Conservation (phyloP, 2,329 filamentous ascomycete genomes). For the Fusarium tanahbumbuense region DNA sequence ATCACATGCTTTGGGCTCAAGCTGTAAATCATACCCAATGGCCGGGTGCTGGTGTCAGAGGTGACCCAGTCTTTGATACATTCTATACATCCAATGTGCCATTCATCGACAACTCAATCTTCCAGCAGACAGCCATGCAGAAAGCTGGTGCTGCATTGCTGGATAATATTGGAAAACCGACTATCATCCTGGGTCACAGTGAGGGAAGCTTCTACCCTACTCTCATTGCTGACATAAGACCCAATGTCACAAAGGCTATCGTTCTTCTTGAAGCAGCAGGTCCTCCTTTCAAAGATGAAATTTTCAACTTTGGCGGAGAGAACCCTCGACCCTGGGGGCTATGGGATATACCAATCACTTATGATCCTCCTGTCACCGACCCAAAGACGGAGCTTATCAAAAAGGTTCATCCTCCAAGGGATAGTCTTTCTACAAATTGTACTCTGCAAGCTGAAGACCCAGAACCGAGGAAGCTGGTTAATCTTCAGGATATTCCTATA, state of each 20-base stretch:
- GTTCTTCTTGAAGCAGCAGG: slow-evolving; percentile 60
- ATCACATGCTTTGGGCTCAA: slow-evolving; percentile 41
- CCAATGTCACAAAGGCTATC: slow-evolving; percentile 55
- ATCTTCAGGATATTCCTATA: slow-evolving; percentile 50
- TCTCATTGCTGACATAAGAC: slow-evolving; percentile 47
- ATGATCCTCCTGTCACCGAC: slow-evolving; percentile 53
- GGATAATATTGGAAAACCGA: slow-evolving; percentile 56
- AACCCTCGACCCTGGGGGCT: slow-evolving; percentile 58
- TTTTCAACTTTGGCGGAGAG: slow-evolving; percentile 53
- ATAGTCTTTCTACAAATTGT: slow-evolving; percentile 27
- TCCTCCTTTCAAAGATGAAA: slow-evolving; percentile 59
- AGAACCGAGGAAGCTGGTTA: slow-evolving; percentile 39
- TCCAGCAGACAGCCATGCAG: slow-evolving; percentile 36
- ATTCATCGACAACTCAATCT: slow-evolving; percentile 37
- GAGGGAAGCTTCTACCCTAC: slow-evolving; percentile 57
- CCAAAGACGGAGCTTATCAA: slow-evolving; percentile 31
- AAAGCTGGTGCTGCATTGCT: slow-evolving; percentile 54
- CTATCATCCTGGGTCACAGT: slow-evolving; percentile 58
- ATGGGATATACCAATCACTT: slow-evolving; percentile 61
- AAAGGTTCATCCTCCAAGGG: slow-evolving; percentile 4
- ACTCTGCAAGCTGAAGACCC: slow-evolving; percentile 31
- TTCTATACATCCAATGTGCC: slow-evolving; percentile 44
- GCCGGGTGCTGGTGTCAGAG: slow-evolving; percentile 35
- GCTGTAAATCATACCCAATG: slow-evolving; percentile 42
- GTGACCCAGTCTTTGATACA: slow-evolving; percentile 34